Conservation (phyloP, 805 yeast species). For the Lachancea dasiensis region DNA sequence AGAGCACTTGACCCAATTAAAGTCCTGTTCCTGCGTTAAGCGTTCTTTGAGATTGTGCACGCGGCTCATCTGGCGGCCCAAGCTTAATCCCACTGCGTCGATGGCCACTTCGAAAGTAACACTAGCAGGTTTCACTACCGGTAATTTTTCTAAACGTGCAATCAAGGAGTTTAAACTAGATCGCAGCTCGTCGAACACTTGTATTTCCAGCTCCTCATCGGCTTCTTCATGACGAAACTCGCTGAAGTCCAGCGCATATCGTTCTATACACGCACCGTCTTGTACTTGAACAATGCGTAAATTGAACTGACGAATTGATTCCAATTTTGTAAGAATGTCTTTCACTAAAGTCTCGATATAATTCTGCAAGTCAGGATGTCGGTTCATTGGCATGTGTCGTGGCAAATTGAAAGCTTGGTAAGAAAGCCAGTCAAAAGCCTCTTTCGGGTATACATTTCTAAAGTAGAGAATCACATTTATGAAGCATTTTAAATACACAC, state of each 20-base stretch:
- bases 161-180: constrained; percentile 28
- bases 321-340: constrained; percentile 23
- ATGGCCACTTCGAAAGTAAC: constrained; percentile 28
- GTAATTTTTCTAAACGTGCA: constrained; percentile 21
- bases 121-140: constrained; percentile 20
- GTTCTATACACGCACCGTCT: constrained; percentile 21
- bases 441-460: constrained; percentile 35
- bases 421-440: constrained; percentile 32
- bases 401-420: constrained; percentile 39
- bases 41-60: constrained; percentile 10
- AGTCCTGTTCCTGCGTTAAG: constrained; percentile 24
- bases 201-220: constrained; percentile 16
- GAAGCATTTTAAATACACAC: constrained; percentile 34
- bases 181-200: constrained; percentile 30
- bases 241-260: constrained; percentile 29
- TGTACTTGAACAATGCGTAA: constrained; percentile 21
- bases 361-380: constrained; percentile 41
- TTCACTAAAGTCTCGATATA: constrained; percentile 34
- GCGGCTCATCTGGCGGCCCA: constrained; percentile 20
- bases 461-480: constrained; percentile 34
- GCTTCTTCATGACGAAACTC: constrained; percentile 25
- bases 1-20: constrained; percentile 27
- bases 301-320: constrained; percentile 20
- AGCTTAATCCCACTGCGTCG: constrained; percentile 23
- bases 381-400: constrained; percentile 35